Conservation (phyloP, 805 yeast genomes). For the Candida jianshihensis region DNA sequence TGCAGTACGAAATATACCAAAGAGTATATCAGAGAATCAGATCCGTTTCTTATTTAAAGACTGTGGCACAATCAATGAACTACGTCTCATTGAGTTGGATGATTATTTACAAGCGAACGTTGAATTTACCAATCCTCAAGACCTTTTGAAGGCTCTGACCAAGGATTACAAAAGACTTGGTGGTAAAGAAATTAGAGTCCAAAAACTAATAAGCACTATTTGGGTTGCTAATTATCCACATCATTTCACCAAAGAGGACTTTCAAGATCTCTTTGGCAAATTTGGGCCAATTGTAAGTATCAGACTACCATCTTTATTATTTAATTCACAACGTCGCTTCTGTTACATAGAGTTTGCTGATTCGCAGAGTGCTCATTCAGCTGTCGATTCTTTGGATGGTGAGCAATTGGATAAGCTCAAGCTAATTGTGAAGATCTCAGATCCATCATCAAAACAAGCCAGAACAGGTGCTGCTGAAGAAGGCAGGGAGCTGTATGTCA, state of each 20-base stretch:
- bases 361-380: conserved; percentile 36
- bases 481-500: conserved; percentile 50
- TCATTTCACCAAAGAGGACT: conserved; percentile 29
- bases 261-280: conserved; percentile 34
- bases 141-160: conserved; percentile 52
- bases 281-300: conserved; percentile 40
- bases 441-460: conserved; percentile 38
- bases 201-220: conserved; percentile 41
- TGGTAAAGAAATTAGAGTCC: conserved; percentile 38
- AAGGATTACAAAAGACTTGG: conserved; percentile 44
- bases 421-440: conserved; percentile 55
- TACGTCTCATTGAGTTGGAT: conserved; percentile 19
- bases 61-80: conserved; percentile 49
- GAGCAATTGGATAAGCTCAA: conserved; percentile 29
- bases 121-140: conserved; percentile 45
- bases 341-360: conserved; percentile 59
- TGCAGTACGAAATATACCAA: conserved; percentile 43
- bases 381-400: conserved; percentile 36
- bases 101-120: conserved; percentile 39
- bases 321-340: conserved; percentile 53
- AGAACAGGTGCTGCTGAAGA: conserved; percentile 43
- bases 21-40: conserved; percentile 29
- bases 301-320: conserved; percentile 58
- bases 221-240: conserved; percentile 79
- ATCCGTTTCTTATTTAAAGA: conserved; percentile 42